Base-by-base conservation (phyloP, 225 moss, liverwort and hornwort species). In the Bryum argenteum region DNA sequence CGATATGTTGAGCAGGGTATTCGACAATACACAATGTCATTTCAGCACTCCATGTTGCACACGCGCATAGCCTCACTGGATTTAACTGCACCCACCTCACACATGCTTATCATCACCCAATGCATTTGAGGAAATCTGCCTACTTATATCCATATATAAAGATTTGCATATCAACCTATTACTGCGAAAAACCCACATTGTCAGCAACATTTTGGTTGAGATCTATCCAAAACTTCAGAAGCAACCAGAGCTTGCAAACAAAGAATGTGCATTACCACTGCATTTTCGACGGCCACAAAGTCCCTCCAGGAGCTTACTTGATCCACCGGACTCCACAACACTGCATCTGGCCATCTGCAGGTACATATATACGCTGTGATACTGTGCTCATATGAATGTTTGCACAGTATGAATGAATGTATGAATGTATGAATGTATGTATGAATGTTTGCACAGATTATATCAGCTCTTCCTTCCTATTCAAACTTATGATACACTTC, bases 281-380 rank as follows among this genome's bases (percentile, higher is more conserved):
- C 90, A 82, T 88, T 92, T 74, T 92, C 92, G 18, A 88, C 84
- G 61, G 86, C 90, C 44, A 90, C 83, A 64, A 90, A 92, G 55
- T 92, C 86, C 53, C 77, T 90, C 79, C 74, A 92, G 23, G 80
- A 69, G 70, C 82, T 76, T 83, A 90, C 85, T 8, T 81, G 72
- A 56, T 84, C 66, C 70, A 83, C 65, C 7, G 90, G 90, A 71
- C 79, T 92, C 92, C 92, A 92, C 19, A 90, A 68, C 45, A 90
- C 90, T 63, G 81, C 86, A 81, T 92, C 90, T 48, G 72, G 48
- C 88, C 92, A 92, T 54, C 92, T 92, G 72, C 44, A 81, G n/a
- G 19, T 10, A 18, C 13, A 63, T 14, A 18, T 12, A 63, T 18
- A 11, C 0, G 63, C 42, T 17, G n/a, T n/a, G 0, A 33, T 33